Conservation (phyloP, 371 early-diverging fungal species). For the Mucor mucedo region DNA sequence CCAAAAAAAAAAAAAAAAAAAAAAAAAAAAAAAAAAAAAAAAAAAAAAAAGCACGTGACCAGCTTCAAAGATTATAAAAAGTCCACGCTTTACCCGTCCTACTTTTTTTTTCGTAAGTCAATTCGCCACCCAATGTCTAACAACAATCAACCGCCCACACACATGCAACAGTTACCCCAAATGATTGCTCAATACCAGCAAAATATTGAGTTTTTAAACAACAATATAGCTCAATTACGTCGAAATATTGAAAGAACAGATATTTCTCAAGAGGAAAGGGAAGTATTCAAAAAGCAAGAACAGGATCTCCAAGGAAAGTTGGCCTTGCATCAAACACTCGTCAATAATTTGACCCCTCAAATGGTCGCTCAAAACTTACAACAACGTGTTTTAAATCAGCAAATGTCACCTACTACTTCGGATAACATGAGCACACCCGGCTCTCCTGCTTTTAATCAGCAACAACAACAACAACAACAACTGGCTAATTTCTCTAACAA, state of each 20-base stretch:
- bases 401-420: slow-evolving; percentile 16
- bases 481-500: slow-evolving; percentile 23
- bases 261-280: slow-evolving; percentile 39
- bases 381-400: slow-evolving; percentile 31
- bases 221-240: slow-evolving; percentile 33
- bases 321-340: slow-evolving; percentile 35
- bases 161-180: slow-evolving; percentile 32
- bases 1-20: neutral
- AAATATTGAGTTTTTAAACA: slow-evolving; percentile 36
- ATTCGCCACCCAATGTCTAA: slow-evolving; percentile 11
- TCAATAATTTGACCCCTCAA: slow-evolving; percentile 39
- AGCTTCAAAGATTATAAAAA: neutral
- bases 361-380: slow-evolving; percentile 34
- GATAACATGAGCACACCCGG: slow-evolving; percentile 31
- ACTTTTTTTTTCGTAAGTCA: slow-evolving; percentile 1
- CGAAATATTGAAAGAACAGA: slow-evolving; percentile 41
- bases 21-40: neutral
- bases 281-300: slow-evolving; percentile 34
- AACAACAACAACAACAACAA: slow-evolving; percentile 14
- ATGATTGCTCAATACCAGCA: slow-evolving; percentile 42
- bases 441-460: slow-evolving; percentile 31
- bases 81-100: neutral
- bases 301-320: slow-evolving; percentile 37
- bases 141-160: slow-evolving; percentile 17
- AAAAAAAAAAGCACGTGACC: slow-evolving; percentile 5